Conservation (phyloP, 345 rosid species). For the Citrus unshiu region DNA sequence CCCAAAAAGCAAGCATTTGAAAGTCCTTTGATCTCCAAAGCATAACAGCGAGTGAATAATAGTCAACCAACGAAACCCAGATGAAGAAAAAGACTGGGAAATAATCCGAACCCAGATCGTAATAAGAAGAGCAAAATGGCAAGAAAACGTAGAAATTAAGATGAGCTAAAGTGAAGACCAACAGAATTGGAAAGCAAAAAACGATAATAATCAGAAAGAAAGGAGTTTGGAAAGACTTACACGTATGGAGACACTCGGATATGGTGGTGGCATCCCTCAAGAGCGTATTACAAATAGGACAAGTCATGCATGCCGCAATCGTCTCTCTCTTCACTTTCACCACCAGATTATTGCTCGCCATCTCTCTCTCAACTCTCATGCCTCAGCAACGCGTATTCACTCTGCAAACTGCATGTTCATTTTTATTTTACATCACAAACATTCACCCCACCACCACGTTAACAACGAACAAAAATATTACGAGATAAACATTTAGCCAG, state of each 20-base stretch:
- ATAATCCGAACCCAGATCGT: conserved; percentile 22
- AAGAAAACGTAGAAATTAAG: not conserved
- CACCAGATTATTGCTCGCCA: conserved; percentile 49
- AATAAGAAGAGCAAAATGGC: conserved; percentile 15
- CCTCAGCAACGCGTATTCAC: not conserved
- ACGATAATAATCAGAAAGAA: conserved; percentile 17
- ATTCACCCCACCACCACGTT: not conserved
- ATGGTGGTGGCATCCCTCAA: conserved; percentile 87
- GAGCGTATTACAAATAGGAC: conserved; percentile 76
- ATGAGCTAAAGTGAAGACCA: not conserved
- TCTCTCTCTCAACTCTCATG: conserved; percentile 10
- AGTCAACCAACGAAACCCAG: conserved; percentile 20
- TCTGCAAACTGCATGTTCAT: not conserved
- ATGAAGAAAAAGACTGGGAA: conserved; percentile 9
- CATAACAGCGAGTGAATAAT: conserved; percentile 5
- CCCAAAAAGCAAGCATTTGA: not conserved
- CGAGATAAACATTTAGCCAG: not conserved
- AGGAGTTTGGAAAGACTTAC: conserved; percentile 45
- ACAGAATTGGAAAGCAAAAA: conserved; percentile 5
- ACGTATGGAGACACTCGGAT: conserved; percentile 92
- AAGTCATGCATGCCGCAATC: conserved; percentile 72
- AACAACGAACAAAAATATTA: not conserved
- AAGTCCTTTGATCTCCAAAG: not conserved
- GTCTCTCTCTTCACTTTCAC: conserved; percentile 64
- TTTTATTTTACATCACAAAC: not conserved